phyloP scores from a whole-genome alignment of 1,284 basidiomycete species.

The Fomitopsis schrenkii region DNA sequence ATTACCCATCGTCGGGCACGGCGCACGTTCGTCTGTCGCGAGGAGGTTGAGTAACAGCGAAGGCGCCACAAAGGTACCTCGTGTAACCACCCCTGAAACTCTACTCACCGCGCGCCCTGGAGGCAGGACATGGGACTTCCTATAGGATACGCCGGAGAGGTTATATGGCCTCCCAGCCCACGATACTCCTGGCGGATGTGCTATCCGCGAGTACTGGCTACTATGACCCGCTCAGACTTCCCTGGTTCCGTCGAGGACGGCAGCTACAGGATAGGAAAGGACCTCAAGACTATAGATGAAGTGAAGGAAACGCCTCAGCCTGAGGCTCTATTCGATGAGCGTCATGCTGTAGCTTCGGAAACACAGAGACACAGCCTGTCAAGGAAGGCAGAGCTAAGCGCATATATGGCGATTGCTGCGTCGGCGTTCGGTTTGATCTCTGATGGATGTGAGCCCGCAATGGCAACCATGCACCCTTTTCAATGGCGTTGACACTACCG shows the following conservation, averaged over 20 bases:
- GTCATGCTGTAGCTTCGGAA: background rate
- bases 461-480: background rate
- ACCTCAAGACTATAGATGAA: background rate
- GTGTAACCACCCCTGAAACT: background rate
- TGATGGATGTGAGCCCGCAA: background rate
- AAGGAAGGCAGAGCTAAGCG: background rate
- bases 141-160: background rate
- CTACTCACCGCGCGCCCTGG: background rate
- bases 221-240: too few species aligned
- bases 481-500: background rate
- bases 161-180: background rate
- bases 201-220: background rate
- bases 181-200: background rate
- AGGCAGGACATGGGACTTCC: background rate
- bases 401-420: background rate
- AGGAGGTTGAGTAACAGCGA: background rate
- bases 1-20: background rate
- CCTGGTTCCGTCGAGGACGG: too few species aligned
- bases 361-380: background rate
- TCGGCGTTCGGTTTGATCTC: background rate
- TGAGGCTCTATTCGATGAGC: too few species aligned
- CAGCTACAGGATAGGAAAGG: background rate
- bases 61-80: background rate
- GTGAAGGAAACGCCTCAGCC: too few species aligned
- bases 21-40: background rate